A percentile compares a stretch with the other conserved stretches of the same genome.
These are phyloP conservation scores for Kokia cookei DNA, from an alignment of 441 rosid species.

Conservation along the genomic window DNA sequence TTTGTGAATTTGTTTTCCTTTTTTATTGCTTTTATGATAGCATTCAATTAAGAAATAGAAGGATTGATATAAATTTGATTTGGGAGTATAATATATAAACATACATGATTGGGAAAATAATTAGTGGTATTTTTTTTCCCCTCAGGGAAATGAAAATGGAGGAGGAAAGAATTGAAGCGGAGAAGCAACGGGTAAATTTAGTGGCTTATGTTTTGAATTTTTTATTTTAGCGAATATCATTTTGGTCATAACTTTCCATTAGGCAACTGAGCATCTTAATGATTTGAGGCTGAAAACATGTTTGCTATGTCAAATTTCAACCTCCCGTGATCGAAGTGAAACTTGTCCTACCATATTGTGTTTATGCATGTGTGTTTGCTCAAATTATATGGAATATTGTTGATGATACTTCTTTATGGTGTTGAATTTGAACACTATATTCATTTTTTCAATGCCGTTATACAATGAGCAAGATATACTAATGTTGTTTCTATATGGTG, in stretches of 20 bases:
- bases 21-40: background rate
- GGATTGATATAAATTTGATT: background rate
- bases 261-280: background rate
- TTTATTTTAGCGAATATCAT: background rate
- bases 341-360: background rate
- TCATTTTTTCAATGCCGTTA: background rate
- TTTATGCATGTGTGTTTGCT: background rate
- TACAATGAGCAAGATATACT: background rate
- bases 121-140: background rate
- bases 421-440: background rate
- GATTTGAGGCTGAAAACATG: background rate
- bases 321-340: background rate
- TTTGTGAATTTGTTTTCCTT: background rate
- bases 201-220: background rate
- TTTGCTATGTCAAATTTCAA: background rate
- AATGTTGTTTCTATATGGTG: background rate
- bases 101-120: background rate
- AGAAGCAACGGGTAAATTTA: constrained; percentile 74
- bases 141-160: constrained; percentile 76
- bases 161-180: constrained; percentile 85
- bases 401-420: background rate
- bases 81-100: background rate
- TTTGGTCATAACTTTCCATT: background rate
- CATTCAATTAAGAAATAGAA: background rate
- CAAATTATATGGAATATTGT: background rate